Evolutionary conservation across 1,284 basidiomycete species (phyloP), one percentile per base, ranked within the genome.

Genomic region (Ganoderma boninense): DNA sequence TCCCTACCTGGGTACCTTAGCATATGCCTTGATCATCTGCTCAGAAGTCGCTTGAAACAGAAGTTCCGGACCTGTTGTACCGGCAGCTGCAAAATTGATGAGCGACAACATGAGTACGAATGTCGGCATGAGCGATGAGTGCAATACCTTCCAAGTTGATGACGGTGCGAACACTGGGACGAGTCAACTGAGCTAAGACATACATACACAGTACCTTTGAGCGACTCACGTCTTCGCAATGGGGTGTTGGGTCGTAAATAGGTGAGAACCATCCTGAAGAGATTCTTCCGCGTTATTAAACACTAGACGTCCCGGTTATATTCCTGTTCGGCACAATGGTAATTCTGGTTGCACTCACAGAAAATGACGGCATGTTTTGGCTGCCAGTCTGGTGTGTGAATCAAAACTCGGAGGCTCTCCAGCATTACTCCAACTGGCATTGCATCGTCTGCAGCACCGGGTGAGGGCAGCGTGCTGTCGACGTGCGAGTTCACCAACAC

Each of bases 251-350:
- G 95, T 97, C 10, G 95, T 92, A 80, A 93, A 98, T 4, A 97
- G 84, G 80, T 99, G 97, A 0, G 96, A 97, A 0, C 95, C 97
- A 77, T 98, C 97, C 80, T 98, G 97, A n/a, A 97, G 82, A 0
- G 92, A 94, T 77, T 97, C 96, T 79, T 99, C 97, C 7, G 94
- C 98, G 72, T 98, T 91, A 78, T 99, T 99, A 85, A 98, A 99
- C 71, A 99, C 95, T 96, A 73, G 8, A 52, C 11, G 42, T 8
- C 10, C 43, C n/a, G 40, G 62, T 32, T 23, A 62, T 32, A 23
- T 62, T 23, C 40, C 8, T 8, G 23, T 29, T 18, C 16, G 1
- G 1, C 13, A 52, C 10, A 0, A 26, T 14, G 29, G 4, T 2
- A 35, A 38, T 14, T 6, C 7, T 23, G n/a, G 26, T 4, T 4